phyloP scores from a whole-genome alignment of 192 early-diverging fungal genomes.

The Coemansia sp. region DNA sequence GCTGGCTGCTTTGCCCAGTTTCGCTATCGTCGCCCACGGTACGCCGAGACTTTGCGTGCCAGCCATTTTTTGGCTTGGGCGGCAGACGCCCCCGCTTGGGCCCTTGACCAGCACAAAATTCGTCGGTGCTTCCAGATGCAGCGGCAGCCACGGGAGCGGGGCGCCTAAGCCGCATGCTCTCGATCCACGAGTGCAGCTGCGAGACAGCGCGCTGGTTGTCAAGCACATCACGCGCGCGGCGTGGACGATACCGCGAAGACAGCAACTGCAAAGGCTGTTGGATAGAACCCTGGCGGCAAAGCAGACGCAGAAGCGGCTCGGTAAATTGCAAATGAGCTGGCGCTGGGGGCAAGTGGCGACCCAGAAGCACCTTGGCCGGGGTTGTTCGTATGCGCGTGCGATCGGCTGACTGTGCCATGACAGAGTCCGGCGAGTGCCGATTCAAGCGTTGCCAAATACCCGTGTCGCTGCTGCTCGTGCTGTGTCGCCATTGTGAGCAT shows the following conservation, averaged over 20 bases:
- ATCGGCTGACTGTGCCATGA: conserved; percentile 10
- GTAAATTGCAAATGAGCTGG: conserved; percentile 33
- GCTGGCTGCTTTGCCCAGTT: conserved; percentile 2
- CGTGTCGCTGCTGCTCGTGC: conserved; percentile 5
- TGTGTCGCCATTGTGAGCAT: conserved; percentile 18
- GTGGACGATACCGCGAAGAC: conserved; percentile 39
- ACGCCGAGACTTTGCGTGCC: neutral
- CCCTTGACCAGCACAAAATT: neutral
- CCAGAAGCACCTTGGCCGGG: neutral
- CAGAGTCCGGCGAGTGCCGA: neutral
- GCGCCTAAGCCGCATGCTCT: conserved; percentile 44
- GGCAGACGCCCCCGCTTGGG: neutral
- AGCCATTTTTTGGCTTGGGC: neutral
- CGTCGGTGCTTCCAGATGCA: conserved; percentile 9
- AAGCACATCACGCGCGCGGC: conserved; percentile 32
- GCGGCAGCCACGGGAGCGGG: conserved; percentile 4
- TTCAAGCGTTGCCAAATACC: neutral
- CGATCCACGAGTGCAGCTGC: conserved; percentile 50
- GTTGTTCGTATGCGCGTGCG: conserved; percentile 5
- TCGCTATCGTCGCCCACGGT: conserved; percentile 9
- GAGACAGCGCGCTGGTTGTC: conserved; percentile 29
- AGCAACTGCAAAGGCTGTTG: conserved; percentile 24
- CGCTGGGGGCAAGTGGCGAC: neutral
- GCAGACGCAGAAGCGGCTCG: conserved; percentile 29
- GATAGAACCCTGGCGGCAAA: neutral